These are phyloP conservation scores for Zygoascus hellenicus DNA, from an alignment of 1,139 yeast species.

Conservation along the genomic window DNA sequence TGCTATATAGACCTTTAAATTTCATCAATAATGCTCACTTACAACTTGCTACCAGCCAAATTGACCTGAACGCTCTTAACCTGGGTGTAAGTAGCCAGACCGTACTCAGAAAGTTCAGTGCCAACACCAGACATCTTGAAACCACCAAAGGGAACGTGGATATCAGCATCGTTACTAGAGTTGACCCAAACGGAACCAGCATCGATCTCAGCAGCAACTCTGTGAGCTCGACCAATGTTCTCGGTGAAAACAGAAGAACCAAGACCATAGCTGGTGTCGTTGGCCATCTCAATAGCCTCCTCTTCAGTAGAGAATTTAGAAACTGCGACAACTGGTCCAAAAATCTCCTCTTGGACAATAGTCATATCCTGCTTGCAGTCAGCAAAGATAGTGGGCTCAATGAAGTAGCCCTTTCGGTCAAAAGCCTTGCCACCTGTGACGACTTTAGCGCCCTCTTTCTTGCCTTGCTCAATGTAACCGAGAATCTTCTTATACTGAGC, in stretches of 20 bases:
- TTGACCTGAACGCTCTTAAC: slow-evolving; percentile 69
- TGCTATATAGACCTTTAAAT: too few relatives aligned
- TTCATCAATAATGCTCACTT: too few relatives aligned
- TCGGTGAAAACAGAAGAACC: slow-evolving; percentile 78
- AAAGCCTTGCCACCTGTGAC: slow-evolving; percentile 49
- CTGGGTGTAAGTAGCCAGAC: slow-evolving; percentile 69
- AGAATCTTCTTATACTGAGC: slow-evolving; percentile 71
- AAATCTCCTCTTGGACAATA: slow-evolving; percentile 67
- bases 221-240: slow-evolving; percentile 50
- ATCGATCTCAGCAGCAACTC: slow-evolving; percentile 55
- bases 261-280: slow-evolving; percentile 68
- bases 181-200: slow-evolving; percentile 83
- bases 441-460: slow-evolving; percentile 64
- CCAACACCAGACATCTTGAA: slow-evolving; percentile 81
- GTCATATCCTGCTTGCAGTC: slow-evolving; percentile 58
- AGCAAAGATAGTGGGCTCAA: slow-evolving; percentile 65
- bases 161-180: slow-evolving; percentile 73
- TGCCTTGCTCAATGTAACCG: slow-evolving; percentile 61
- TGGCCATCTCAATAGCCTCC: slow-evolving; percentile 66
- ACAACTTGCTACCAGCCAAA: slow-evolving; percentile 22
- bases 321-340: slow-evolving; percentile 80
- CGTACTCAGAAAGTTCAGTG: slow-evolving; percentile 82
- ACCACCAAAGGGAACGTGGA: slow-evolving; percentile 78
- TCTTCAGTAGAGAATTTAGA: slow-evolving; percentile 64
- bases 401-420: slow-evolving; percentile 64